Evolutionary conservation across 331 rosid species (phyloP), one percentile per base, ranked within the genome.

Genomic region (Arachis monticola): DNA sequence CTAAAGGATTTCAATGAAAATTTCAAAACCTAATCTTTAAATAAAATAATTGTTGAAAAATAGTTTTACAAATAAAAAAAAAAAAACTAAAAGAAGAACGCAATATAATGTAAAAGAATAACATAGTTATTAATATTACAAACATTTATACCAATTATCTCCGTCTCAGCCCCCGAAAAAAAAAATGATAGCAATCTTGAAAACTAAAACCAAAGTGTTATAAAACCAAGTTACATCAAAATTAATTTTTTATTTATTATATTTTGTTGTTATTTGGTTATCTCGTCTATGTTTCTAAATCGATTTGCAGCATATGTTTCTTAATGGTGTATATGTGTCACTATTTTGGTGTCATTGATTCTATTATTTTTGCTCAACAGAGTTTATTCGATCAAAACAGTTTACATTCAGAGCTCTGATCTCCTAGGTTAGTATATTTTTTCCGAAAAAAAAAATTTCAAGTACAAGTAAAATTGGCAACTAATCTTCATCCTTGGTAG

Each of bases 141-240:
- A 6, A 48, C 9, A 48, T 48, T 10, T 48, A 6, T 10, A 9
- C 53, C 53, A 48, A 48, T 8, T 3, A 48, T 10, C 9, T 48
- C 53, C 11, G 53, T 48, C 8, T 48, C 53, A 44, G 5, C 40
- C 40, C 4, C 3, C 3, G 4, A 48, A 2, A 8, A 10, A 48
- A 48, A 48, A 9, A 48, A 10, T 8, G 3, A 10, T 1, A 48
- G 53, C 9, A 8, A 48, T 48, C 8, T 3, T 48, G 53, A 48
- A 48, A 48, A 12, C 53, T 48, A 48, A 48, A 48, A 48, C 10
- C 53, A 48, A 48, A 51, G 6, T 51, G 27, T 13, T 53, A 14
- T 53, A 38, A 32, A 62, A 40, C 47, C 48, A 58, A 40, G 5
- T 27, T 22, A 59, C 64, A 59, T 59, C 64, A 59, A 60, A 60